A percentile compares a stretch with the other conserved stretches of the same genome.
phyloP scores from a whole-genome alignment of 78 protist species.

The Monosiga brevicollis region DNA sequence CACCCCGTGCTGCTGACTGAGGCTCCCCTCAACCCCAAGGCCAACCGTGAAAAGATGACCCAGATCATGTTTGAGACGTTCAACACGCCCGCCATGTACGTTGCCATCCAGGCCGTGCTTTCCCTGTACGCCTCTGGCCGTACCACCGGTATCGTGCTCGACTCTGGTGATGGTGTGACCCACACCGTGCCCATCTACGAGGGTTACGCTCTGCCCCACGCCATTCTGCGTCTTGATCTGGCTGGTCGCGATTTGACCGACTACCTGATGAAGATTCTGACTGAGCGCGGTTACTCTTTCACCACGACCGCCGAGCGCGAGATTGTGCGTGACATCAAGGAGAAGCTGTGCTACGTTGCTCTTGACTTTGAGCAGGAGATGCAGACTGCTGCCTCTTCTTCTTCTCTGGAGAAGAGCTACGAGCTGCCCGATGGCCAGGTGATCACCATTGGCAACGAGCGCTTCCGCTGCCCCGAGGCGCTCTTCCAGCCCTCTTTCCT shows the following conservation, averaged over 20 bases:
- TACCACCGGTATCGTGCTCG: conserved; percentile 91
- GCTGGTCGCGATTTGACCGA: conserved; percentile 91
- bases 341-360: conserved; percentile 68
- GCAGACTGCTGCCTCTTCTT: conserved; percentile 65
- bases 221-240: conserved; percentile 75
- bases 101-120: conserved; percentile 77
- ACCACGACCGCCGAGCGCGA: conserved; percentile 92
- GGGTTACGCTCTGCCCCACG: conserved; percentile 79
- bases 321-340: conserved; percentile 85
- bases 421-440: conserved; percentile 80
- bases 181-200: conserved; percentile 93
- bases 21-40: conserved; percentile 94
- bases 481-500: conserved; percentile 84
- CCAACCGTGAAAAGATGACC: conserved; percentile 88
- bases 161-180: conserved; percentile 94
- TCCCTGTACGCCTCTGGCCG: conserved; percentile 78
- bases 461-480: conserved; percentile 85
- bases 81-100: conserved; percentile 81
- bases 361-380: conserved; percentile 74
- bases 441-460: conserved; percentile 73
- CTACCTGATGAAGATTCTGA: conserved; percentile 73
- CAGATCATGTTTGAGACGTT: conserved; percentile 95
- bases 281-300: conserved; percentile 86
- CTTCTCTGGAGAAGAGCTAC: conserved; percentile 53
- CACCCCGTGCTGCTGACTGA: conserved; percentile 92